These are phyloP conservation scores for Phytophthora chlamydospora DNA, from an alignment of 352 stramenopile genomes.

Conservation along the genomic window DNA sequence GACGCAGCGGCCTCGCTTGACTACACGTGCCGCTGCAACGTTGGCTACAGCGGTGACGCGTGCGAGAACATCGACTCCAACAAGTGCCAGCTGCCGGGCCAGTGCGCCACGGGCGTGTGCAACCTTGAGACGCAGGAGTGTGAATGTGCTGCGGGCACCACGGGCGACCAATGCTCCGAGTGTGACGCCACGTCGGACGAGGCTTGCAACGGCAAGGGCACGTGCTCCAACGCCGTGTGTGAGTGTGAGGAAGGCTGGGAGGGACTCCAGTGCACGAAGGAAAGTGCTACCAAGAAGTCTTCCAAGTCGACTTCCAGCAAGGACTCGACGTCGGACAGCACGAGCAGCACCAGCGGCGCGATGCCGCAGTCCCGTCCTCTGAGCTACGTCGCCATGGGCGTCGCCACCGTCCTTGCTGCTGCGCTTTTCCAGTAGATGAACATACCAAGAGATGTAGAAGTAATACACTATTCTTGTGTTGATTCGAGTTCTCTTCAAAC, in stretches of 20 bases:
- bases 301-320: conserved; percentile 29
- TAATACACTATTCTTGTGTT: conserved; percentile 36
- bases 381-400: conserved; percentile 26
- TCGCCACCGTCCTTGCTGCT: conserved; percentile 35
- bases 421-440: conserved; percentile 40
- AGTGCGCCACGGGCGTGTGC: conserved; percentile 71
- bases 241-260: conserved; percentile 64
- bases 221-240: conserved; percentile 61
- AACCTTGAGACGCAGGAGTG: conserved; percentile 73
- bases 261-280: conserved; percentile 73
- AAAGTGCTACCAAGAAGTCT: conserved; percentile 52
- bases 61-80: conserved; percentile 71
- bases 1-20: conserved; percentile 42
- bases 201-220: conserved; percentile 68
- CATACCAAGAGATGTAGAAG: conserved; percentile 25
- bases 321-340: conserved; percentile 16
- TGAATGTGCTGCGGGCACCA: conserved; percentile 67
- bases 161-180: conserved; percentile 71
- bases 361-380: conserved; percentile 25
- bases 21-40: conserved; percentile 77
- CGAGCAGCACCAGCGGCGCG: conserved; percentile 20
- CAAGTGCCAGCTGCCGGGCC: conserved; percentile 74
- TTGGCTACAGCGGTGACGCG: conserved; percentile 70
- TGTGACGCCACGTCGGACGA: conserved; percentile 63
- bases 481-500: not conserved